A percentile compares a stretch with the other conserved stretches of the same genome.
phyloP scores from a whole-genome alignment of 2,329 filamentous ascomycete genomes.

The Talaromyces sp. region DNA sequence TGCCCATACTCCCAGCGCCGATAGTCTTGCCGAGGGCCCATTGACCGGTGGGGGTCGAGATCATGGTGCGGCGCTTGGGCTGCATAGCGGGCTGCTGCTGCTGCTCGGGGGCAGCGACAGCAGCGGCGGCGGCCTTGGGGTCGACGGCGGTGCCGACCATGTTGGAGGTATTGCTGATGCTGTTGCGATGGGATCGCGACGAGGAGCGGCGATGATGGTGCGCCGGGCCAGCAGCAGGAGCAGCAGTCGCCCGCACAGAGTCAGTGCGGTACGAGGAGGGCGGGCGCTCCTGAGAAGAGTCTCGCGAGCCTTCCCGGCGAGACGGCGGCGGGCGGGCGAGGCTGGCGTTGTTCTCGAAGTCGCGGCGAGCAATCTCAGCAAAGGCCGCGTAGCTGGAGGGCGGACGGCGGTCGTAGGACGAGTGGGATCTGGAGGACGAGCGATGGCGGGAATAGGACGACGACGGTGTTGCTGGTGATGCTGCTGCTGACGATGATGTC shows the following conservation, averaged over 20 bases:
- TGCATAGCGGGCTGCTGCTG: conserved; percentile 45
- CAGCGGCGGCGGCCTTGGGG: conserved; percentile 49
- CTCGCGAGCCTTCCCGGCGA: conserved; percentile 60
- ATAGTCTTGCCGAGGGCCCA: conserved; percentile 97
- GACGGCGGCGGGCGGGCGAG: conserved; percentile 51
- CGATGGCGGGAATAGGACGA: conserved; percentile 21
- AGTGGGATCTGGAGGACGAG: conserved; percentile 33
- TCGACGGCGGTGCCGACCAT: conserved; percentile 45
- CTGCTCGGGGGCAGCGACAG: conserved; percentile 48
- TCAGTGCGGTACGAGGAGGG: conserved; percentile 48
- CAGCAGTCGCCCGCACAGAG: conserved; percentile 38
- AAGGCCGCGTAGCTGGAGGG: conserved; percentile 43
- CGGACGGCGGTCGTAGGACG: conserved; percentile 40
- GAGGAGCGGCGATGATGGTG: conserved; percentile 30
- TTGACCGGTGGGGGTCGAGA: conserved; percentile 82
- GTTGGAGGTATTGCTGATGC: conserved; percentile 23
- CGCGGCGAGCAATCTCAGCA: conserved; percentile 55
- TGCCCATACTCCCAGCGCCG: conserved; percentile 96
- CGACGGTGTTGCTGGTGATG: conserved; percentile 29
- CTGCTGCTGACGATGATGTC: conserved; percentile 31
- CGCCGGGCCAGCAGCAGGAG: neutral
- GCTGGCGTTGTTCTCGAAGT: conserved; percentile 64
- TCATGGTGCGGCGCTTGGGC: conserved; percentile 64
- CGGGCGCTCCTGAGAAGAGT: conserved; percentile 44
- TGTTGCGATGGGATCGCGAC: conserved; percentile 38